Conservation (phyloP, 2,329 filamentous ascomycete species). For the Pseudogymnoascus sp. region DNA sequence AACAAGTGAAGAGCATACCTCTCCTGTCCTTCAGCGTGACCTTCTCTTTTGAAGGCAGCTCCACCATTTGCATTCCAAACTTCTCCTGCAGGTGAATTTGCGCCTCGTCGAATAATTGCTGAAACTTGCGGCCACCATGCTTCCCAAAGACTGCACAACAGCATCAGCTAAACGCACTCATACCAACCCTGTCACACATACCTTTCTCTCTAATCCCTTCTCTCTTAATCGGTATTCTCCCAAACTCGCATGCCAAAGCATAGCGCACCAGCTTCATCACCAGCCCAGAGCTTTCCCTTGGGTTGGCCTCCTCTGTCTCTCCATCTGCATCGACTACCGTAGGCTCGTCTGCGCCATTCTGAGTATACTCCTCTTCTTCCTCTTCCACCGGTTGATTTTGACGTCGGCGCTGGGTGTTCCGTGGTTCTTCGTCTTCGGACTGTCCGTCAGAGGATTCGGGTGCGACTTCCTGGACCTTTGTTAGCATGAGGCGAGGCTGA, state of each 20-base stretch:
- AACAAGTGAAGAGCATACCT: constrained; percentile 40
- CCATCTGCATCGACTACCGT: constrained; percentile 19
- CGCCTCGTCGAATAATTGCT: constrained; percentile 64
- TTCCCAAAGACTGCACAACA: constrained; percentile 53
- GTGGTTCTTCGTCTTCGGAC: constrained; percentile 20
- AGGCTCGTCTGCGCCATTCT: constrained; percentile 16
- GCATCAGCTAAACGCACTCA: not conserved
- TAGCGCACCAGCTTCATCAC: constrained; percentile 63
- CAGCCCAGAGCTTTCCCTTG: constrained; percentile 29
- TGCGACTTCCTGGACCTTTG: constrained; percentile 17
- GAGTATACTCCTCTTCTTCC: constrained; percentile 23
- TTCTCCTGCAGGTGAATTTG: constrained; percentile 61
- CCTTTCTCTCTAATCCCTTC: constrained; percentile 58
- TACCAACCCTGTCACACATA: constrained; percentile 24
- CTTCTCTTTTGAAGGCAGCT: constrained; percentile 75
- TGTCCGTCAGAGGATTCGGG: constrained; percentile 20
- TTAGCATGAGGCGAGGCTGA: not conserved
- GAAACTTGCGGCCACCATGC: constrained; percentile 58
- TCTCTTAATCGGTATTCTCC: constrained; percentile 50
- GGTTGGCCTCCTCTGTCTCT: constrained; percentile 28
- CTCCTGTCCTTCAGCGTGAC: constrained; percentile 71
- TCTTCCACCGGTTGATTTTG: constrained; percentile 16
- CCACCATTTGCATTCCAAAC: constrained; percentile 90
- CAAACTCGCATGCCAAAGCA: constrained; percentile 57
- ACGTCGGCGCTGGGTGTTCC: constrained; percentile 20